These are phyloP conservation scores for Haplosporangium gracile DNA, from an alignment of 192 early-diverging fungal species.

Conservation along the genomic window DNA sequence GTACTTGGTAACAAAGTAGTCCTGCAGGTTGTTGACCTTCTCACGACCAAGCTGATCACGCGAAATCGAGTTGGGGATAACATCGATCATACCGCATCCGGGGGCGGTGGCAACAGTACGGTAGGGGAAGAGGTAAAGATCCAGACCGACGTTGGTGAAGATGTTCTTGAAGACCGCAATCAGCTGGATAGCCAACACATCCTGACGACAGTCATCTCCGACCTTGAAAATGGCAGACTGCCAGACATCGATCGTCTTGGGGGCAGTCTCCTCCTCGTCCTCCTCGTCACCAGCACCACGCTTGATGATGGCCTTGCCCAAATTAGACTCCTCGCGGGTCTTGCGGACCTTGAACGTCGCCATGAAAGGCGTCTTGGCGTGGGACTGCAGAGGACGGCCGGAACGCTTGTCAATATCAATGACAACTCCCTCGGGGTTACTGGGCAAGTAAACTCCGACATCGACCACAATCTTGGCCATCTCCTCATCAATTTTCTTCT, in stretches of 20 bases:
- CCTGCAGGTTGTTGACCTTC: constrained; percentile 96
- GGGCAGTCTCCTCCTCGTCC: constrained; percentile 43
- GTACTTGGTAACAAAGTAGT: constrained; percentile 95
- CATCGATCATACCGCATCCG: constrained; percentile 98
- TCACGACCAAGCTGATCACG: constrained; percentile 98
- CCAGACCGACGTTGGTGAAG: constrained; percentile 88
- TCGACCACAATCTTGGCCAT: constrained; percentile 95
- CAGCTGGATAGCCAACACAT: constrained; percentile 97
- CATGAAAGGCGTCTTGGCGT: constrained; percentile 99
- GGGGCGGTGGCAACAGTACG: constrained; percentile 97
- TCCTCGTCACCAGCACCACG: constrained; percentile 45
- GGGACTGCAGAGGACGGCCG: constrained; percentile 94
- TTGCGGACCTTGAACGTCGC: constrained; percentile 93
- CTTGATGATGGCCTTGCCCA: constrained; percentile 61
- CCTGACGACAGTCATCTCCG: constrained; percentile 99
- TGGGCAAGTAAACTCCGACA: constrained; percentile 96
- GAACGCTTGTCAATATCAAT: constrained; percentile 96
- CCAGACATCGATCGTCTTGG: constrained; percentile 69
- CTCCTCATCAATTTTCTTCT: constrained; percentile 99
- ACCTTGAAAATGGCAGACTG: constrained; percentile 99
- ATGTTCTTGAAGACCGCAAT: constrained; percentile 99
- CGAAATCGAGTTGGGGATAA: constrained; percentile 96
- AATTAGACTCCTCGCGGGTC: constrained; percentile 68
- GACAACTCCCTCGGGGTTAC: constrained; percentile 95
- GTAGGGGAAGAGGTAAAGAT: constrained; percentile 97